These are phyloP conservation scores for Farysia itapuensis DNA, from an alignment of 1,284 basidiomycete genomes.

Conservation along the genomic window DNA sequence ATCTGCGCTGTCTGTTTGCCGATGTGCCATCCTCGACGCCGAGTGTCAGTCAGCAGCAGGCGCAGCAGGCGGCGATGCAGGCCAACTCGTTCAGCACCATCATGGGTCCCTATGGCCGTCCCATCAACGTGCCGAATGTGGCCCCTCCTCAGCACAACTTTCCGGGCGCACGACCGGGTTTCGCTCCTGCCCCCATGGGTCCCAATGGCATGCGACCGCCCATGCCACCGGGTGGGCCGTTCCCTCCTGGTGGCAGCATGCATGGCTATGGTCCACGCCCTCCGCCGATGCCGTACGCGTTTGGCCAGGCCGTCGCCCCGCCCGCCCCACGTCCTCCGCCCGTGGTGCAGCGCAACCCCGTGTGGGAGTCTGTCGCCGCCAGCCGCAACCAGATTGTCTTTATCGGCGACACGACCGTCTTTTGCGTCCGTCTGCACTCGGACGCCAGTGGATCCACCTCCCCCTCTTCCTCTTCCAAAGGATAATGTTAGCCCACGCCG, in stretches of 20 bases:
- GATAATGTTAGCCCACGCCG: too few relatives aligned
- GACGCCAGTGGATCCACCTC: slow-evolving; percentile 24
- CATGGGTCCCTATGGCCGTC: slow-evolving; percentile 16
- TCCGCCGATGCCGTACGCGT: slow-evolving; percentile 39
- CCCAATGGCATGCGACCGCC: slow-evolving; percentile 17
- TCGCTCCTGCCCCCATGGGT: slow-evolving; percentile 3
- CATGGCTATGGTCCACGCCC: slow-evolving; percentile 13
- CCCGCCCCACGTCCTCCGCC: slow-evolving; percentile 22
- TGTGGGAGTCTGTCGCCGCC: slow-evolving; percentile 51
- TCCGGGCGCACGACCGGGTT: slow-evolving; percentile 24
- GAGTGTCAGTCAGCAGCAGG: slow-evolving; percentile 29
- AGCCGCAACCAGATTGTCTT: slow-evolving; percentile 57
- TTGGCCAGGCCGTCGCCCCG: slow-evolving; percentile 21
- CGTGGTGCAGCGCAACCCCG: slow-evolving; percentile 47
- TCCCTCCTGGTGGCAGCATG: slow-evolving; percentile 16
- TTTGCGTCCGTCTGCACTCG: slow-evolving; percentile 44
- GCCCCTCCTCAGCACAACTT: slow-evolving; percentile 9
- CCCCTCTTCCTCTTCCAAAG: too few relatives aligned
- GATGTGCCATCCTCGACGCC: slow-evolving; percentile 81
- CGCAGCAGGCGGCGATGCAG: slow-evolving; percentile 32
- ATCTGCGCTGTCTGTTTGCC: slow-evolving; percentile 77
- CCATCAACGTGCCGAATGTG: slow-evolving; percentile 18
- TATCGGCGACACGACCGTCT: slow-evolving; percentile 52
- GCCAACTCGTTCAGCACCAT: slow-evolving; percentile 33
- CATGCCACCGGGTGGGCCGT: slow-evolving; percentile 22